phyloP scores from a whole-genome alignment of 129 eudicot genomes.

The Flaveria sonorensis region DNA sequence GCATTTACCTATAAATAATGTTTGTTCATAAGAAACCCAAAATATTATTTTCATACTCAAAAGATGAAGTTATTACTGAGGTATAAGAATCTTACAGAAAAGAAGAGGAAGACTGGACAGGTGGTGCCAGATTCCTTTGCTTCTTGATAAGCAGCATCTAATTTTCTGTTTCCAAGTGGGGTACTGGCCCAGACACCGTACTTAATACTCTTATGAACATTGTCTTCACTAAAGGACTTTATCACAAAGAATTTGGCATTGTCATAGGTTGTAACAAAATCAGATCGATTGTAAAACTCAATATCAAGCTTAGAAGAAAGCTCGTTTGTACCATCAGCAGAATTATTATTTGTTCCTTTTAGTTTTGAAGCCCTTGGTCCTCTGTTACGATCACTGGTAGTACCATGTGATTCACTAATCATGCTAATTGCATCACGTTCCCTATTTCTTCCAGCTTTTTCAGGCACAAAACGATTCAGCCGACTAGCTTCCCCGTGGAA shows the following conservation, averaged over 20 bases:
- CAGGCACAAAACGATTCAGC: slow-evolving; percentile 43
- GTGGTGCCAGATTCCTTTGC: slow-evolving; percentile 55
- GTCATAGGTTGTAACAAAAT: slow-evolving; percentile 70
- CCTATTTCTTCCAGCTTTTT: slow-evolving; percentile 65
- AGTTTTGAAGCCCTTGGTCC: slow-evolving; percentile 87
- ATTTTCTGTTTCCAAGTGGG: slow-evolving; percentile 84
- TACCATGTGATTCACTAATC: slow-evolving; percentile 50
- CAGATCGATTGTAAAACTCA: slow-evolving; percentile 58
- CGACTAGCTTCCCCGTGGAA: slow-evolving; percentile 56
- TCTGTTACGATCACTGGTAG: slow-evolving; percentile 73
- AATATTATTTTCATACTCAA: not conserved
- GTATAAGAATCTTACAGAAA: slow-evolving; percentile 59
- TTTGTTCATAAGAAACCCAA: not conserved
- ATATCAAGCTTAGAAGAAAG: slow-evolving; percentile 45
- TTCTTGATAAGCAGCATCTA: slow-evolving; percentile 88
- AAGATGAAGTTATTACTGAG: not conserved
- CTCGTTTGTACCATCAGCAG: slow-evolving; percentile 48
- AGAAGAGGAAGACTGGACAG: slow-evolving; percentile 84
- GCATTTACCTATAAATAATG: slow-evolving; percentile 67
- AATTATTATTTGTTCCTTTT: slow-evolving; percentile 41
- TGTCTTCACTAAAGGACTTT: slow-evolving; percentile 95
- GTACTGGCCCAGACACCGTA: slow-evolving; percentile 92
- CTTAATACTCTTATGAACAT: slow-evolving; percentile 89
- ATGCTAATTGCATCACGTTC: slow-evolving; percentile 48
- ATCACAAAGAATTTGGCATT: slow-evolving; percentile 83